Base-by-base conservation (phyloP, 495 filamentous ascomycete genomes). In the Trichoderma gamsii region DNA sequence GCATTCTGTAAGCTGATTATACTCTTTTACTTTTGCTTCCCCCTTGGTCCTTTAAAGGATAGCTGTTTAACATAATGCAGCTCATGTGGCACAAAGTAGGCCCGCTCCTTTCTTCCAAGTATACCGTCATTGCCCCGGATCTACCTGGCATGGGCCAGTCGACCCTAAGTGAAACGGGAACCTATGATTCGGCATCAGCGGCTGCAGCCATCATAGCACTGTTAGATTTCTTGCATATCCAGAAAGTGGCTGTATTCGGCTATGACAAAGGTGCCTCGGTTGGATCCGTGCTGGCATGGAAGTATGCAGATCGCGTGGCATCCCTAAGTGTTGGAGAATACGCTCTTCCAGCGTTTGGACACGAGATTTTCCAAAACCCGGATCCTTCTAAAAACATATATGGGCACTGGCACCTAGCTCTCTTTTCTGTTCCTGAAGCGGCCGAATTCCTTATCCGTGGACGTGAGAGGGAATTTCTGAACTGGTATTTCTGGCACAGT, bases 231-330 rank as follows among this genome's bases (percentile, higher is more conserved):
- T 29, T 61, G 9, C 4, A 61, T 8, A 61, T 61, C 21, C 13
- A 61, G 9, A 56, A 67, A 21, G 66, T 56, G 46, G 23, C 32
- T 15, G 52, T 61, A 7, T 61, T 61, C 67, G 70, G 68, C 0
- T 78, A 82, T 70, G 80, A 82, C 71, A 82, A 82, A 71, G 79
- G 79, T 67, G 73, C 71, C 21, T 77, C 76, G 12, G 67, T 77
- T 21, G 78, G 74, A 12, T 66, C 72, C n/a, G 76, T 75, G 25
- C 76, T 81, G 6, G 75, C 77, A 4, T 67, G 65, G 15, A 70
- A 72, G 63, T 65, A 78, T 69, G 76, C 73, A 13, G 69, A 38
- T 12, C 68, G 71, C 8, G 73, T 81, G 21, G 69, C 66, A 41
- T 67, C 66, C 29, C 65, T 81, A 9, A 73, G 70, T 18, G 41